A percentile compares a stretch with the other conserved stretches of the same genome.
These are phyloP conservation scores for Mortierella sp. DNA, from an alignment of 371 early-diverging fungal genomes.

Conservation along the genomic window DNA sequence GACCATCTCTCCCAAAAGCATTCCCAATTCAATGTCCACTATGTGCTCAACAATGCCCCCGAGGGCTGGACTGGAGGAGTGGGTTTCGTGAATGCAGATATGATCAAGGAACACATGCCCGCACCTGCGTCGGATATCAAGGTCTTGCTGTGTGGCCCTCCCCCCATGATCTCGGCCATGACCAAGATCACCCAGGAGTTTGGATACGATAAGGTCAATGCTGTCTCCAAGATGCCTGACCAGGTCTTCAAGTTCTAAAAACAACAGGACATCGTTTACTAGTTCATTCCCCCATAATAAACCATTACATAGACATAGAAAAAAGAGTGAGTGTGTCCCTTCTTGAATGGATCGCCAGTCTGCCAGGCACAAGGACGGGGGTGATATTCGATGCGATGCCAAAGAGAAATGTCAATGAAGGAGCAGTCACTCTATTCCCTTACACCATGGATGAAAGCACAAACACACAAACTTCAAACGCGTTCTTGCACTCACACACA, in stretches of 20 bases:
- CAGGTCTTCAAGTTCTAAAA: conserved; percentile 94
- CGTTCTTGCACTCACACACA: neutral
- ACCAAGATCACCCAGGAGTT: conserved; percentile 84
- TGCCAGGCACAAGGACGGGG: neutral
- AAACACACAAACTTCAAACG: neutral
- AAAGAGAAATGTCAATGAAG: neutral
- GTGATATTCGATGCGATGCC: neutral
- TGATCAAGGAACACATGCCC: conserved; percentile 75
- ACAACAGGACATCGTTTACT: neutral
- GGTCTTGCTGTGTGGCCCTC: conserved; percentile 93
- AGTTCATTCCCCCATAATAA: neutral
- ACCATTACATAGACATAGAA: neutral
- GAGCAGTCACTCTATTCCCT: neutral
- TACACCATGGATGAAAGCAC: neutral
- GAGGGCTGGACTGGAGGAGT: conserved; percentile 71
- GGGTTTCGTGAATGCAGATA: conserved; percentile 78
- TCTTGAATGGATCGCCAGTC: neutral
- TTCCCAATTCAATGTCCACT: conserved; percentile 70
- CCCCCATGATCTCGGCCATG: conserved; percentile 77
- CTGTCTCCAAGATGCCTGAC: conserved; percentile 80
- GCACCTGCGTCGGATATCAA: conserved; percentile 60
- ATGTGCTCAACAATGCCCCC: conserved; percentile 76
- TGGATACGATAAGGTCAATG: conserved; percentile 62
- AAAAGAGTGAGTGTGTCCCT: neutral
- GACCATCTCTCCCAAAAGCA: conserved; percentile 73